Evolutionary conservation across 345 rosid species (phyloP), one percentile per base, ranked within the genome.

Genomic region (Stellera chamaejasme): DNA sequence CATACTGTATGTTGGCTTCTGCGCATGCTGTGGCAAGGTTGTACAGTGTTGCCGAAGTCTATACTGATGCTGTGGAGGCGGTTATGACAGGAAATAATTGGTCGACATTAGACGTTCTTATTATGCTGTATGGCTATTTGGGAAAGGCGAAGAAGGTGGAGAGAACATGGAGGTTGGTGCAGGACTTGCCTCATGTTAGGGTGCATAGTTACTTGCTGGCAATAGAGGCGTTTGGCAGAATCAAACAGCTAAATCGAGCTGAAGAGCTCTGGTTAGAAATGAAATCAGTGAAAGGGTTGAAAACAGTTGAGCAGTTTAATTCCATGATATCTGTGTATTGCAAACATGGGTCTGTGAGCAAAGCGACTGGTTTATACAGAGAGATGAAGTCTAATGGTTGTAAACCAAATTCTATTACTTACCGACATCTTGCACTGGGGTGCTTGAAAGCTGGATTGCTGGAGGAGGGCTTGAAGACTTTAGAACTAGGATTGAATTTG

Each of bases 1-100:
- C 88, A 47, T 92, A 71, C 43, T 87, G 96, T 82, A 83, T 91
- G 56, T 65, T 91, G 59, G 96, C 96, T 68, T 77, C 77, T 51
- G 90, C 95, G 11, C 95, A 88, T 79, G 90, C 71, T 15, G 89
- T 79, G 64, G 99, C 97, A n/a, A 86, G 87, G 61, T 67, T 89
- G 53, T 78, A 79, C 70, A 82, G 88, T 13, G 94, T 70, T 2
- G 83, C 86, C 10, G 96, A 84, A 72, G 84, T 78, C 11, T 86
- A 89, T 64, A 82, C 83, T 3, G 94, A 88, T 73, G 85, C 77
- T 52, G 74, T 86, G 55, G 91, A 89, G 82, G 83, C 64, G 68
- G 68, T 83, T 59, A 69, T 76, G 59, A 81, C 81, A 0, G 97
- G 94, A 54, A 76, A 73, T 58, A 89, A 86, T 61, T 93, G 97